phyloP scores from a whole-genome alignment of 306 rosid genomes.

The Hylodesmum podocarpum region DNA sequence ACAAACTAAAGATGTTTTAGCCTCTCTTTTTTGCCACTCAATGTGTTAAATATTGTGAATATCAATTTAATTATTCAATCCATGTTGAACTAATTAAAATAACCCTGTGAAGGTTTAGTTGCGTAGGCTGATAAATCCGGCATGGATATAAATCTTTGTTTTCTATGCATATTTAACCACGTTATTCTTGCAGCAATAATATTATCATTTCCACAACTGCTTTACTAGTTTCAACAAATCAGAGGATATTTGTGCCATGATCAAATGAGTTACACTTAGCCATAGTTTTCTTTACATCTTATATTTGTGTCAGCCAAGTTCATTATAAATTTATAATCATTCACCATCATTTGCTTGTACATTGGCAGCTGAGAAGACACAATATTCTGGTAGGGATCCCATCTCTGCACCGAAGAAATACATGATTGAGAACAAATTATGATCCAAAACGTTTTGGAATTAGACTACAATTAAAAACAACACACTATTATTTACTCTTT shows the following conservation, averaged over 20 bases:
- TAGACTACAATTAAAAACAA: too few species aligned
- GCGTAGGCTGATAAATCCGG: neutral
- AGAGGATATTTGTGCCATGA: neutral
- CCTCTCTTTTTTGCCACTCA: neutral
- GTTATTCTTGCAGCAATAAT: neutral
- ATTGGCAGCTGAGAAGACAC: constrained; percentile 92
- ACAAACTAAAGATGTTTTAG: constrained; percentile 18
- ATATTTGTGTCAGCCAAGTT: too few species aligned
- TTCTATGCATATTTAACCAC: neutral
- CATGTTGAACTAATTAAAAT: neutral
- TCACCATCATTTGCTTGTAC: constrained; percentile 7
- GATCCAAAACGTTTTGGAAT: constrained; percentile 96
- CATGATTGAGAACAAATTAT: constrained; percentile 62
- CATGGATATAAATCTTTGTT: neutral
- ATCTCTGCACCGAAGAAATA: constrained; percentile 73
- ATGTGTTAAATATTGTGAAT: neutral
- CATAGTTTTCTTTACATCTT: too few species aligned
- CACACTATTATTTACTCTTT: too few species aligned
- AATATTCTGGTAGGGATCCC: constrained; percentile 90
- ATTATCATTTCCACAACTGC: neutral
- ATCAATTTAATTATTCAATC: neutral
- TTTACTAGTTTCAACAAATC: constrained; percentile 7
- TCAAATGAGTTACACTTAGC: too few species aligned
- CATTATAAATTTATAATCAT: neutral
- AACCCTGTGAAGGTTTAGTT: neutral